Percentiles rank a stretch among this genome's conserved stretches.
These are phyloP conservation scores for Pseudonectria buxi DNA, from an alignment of 2,329 filamentous ascomycete species.

Conservation along the genomic window DNA sequence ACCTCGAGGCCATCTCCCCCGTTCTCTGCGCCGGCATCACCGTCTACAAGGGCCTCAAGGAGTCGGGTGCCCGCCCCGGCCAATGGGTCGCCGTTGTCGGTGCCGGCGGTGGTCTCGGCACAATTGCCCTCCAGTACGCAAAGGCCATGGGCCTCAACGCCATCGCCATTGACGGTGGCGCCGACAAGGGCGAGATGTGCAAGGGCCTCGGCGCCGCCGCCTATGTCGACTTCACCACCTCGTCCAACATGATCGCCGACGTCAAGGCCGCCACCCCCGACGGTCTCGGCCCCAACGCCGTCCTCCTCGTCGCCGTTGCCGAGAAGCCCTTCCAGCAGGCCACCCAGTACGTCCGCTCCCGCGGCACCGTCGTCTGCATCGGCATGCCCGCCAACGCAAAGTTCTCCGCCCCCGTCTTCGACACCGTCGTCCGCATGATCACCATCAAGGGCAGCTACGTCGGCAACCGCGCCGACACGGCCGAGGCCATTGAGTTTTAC, in stretches of 20 bases:
- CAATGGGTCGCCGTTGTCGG: slow-evolving; percentile 80
- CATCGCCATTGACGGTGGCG: slow-evolving; percentile 77
- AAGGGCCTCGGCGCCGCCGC: slow-evolving; percentile 60
- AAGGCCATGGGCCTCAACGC: slow-evolving; percentile 80
- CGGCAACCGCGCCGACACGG: slow-evolving; percentile 80
- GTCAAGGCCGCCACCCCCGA: slow-evolving; percentile 76
- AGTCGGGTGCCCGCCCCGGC: slow-evolving; percentile 66
- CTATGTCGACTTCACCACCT: slow-evolving; percentile 75
- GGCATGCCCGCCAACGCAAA: slow-evolving; percentile 76
- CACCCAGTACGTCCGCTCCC: slow-evolving; percentile 75
- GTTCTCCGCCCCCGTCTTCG: slow-evolving; percentile 79
- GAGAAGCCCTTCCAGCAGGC: slow-evolving; percentile 97
- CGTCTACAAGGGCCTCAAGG: slow-evolving; percentile 88
- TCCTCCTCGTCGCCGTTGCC: slow-evolving; percentile 75
- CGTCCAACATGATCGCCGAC: slow-evolving; percentile 72
- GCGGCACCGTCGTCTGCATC: slow-evolving; percentile 80
- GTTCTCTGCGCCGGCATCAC: slow-evolving; percentile 82
- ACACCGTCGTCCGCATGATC: slow-evolving; percentile 84
- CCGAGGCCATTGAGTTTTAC: slow-evolving; percentile 89
- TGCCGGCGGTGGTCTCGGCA: slow-evolving; percentile 76
- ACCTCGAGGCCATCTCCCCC: slow-evolving; percentile 71
- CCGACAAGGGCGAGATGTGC: slow-evolving; percentile 70
- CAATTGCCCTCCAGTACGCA: slow-evolving; percentile 76
- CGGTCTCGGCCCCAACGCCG: slow-evolving; percentile 79
- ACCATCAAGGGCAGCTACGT: slow-evolving; percentile 90